Conservation (phyloP, 257 asterid species). For the Forsythia suspensa region DNA sequence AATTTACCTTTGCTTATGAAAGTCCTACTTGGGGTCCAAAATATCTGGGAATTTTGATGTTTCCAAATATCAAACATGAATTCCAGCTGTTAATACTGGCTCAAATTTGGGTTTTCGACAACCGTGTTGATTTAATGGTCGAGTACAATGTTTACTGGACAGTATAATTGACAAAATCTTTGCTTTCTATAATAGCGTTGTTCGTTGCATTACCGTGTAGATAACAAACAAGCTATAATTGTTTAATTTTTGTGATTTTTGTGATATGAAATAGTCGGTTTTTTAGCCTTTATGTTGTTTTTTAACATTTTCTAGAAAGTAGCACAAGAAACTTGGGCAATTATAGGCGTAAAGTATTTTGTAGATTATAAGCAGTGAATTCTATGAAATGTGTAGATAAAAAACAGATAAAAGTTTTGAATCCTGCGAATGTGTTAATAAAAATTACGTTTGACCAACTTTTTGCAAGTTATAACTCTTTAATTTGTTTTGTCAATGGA, state of each 20-base stretch:
- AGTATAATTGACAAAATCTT: background rate
- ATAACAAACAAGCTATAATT: background rate
- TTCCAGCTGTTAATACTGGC: conserved; percentile 7
- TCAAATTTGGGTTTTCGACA: background rate
- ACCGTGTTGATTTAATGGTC: background rate
- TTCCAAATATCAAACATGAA: conserved; percentile 1
- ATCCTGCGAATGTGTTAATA: no score
- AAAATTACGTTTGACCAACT: no score
- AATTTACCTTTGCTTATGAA: background rate
- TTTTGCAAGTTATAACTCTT: no score
- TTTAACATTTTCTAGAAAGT: background rate
- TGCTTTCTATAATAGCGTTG: no score
- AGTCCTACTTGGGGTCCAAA: conserved; percentile 16
- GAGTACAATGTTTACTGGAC: background rate
- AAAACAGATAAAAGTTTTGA: no score
- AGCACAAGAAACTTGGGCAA: background rate
- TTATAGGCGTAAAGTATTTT: no score
- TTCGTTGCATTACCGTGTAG: no score
- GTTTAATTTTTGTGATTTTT: background rate
- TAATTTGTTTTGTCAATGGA: no score
- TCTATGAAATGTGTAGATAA: no score
- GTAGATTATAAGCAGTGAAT: no score
- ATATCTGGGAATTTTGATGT: background rate
- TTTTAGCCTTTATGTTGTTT: no score
- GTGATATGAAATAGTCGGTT: no score